Conservation (phyloP, 202 grass and related monocot species). For the Zoysia matrella region DNA sequence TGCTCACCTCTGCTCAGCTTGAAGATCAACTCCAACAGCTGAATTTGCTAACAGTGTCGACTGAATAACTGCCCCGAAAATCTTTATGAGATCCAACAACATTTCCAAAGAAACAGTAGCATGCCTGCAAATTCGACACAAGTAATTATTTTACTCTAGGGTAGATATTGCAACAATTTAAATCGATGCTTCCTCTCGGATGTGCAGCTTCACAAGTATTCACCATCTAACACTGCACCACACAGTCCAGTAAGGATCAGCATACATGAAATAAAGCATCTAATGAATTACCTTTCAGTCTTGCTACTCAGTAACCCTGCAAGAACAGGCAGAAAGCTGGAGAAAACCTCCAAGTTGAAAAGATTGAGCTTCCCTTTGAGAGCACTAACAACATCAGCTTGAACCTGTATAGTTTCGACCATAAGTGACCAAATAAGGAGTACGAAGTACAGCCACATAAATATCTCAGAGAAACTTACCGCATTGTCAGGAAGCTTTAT, state of each 20-base stretch:
- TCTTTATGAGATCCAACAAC: not conserved
- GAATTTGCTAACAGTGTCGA: no score
- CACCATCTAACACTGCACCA: not conserved
- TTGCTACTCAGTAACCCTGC: slow-evolving; percentile 71
- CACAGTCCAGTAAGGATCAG: not conserved
- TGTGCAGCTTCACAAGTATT: not conserved
- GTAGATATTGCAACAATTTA: not conserved
- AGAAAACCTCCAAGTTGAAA: no score
- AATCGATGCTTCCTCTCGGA: not conserved
- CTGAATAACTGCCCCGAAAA: no score
- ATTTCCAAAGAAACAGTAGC: slow-evolving; percentile 68
- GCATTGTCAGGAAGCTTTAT: slow-evolving; percentile 80
- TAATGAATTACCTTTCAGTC: slow-evolving; percentile 73
- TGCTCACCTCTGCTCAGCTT: slow-evolving; percentile 77
- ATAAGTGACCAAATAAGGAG: slow-evolving; percentile 45
- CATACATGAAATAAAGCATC: slow-evolving; percentile 21
- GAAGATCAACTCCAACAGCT: no score
- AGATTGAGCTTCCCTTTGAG: no score
- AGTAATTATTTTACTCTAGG: not conserved
- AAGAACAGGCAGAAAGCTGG: slow-evolving; percentile 55
- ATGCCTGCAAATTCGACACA: slow-evolving; percentile 61
- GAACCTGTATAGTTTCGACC: not conserved
- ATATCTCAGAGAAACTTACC: slow-evolving; percentile 58
- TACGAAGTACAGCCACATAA: slow-evolving; percentile 25
- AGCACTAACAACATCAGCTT: no score